Conservation (phyloP, 257 asterid genomes). For the Nicotiana otophora region DNA sequence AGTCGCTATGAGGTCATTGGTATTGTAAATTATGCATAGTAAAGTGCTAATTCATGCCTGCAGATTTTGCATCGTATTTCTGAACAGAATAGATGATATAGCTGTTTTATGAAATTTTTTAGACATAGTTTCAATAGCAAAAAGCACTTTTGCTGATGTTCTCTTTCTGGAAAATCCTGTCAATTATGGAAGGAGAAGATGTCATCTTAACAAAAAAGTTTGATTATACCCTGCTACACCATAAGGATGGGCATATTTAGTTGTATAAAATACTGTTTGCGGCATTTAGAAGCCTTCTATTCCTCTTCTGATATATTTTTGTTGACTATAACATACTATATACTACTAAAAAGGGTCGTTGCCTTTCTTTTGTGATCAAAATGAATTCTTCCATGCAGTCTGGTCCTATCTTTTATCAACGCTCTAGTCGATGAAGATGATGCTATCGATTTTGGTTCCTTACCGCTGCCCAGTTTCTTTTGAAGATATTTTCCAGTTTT, state of each 20-base stretch:
- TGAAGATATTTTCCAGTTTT: neutral
- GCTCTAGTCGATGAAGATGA: slow-evolving; percentile 66
- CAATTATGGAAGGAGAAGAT: neutral
- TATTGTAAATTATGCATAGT: neutral
- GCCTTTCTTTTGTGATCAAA: neutral
- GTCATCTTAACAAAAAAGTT: neutral
- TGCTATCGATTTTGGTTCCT: slow-evolving; percentile 17
- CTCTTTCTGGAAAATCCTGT: neutral
- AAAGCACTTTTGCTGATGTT: neutral
- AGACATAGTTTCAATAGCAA: neutral
- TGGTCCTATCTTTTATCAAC: slow-evolving; percentile 50
- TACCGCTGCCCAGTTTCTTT: slow-evolving; percentile 9
- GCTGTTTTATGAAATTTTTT: neutral
- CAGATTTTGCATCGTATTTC: neutral
- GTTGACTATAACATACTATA: neutral
- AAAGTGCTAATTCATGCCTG: neutral
- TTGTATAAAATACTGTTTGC: neutral
- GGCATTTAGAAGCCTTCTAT: neutral
- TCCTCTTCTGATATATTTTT: neutral
- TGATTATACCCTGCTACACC: neutral
- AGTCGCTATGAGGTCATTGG: neutral
- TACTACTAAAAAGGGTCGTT: neutral
- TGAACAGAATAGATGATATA: neutral
- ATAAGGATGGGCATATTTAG: neutral
- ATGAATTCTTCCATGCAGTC: slow-evolving; percentile 38